phyloP scores from a whole-genome alignment of 1,284 basidiomycete genomes.

The Schizophyllum commune region DNA sequence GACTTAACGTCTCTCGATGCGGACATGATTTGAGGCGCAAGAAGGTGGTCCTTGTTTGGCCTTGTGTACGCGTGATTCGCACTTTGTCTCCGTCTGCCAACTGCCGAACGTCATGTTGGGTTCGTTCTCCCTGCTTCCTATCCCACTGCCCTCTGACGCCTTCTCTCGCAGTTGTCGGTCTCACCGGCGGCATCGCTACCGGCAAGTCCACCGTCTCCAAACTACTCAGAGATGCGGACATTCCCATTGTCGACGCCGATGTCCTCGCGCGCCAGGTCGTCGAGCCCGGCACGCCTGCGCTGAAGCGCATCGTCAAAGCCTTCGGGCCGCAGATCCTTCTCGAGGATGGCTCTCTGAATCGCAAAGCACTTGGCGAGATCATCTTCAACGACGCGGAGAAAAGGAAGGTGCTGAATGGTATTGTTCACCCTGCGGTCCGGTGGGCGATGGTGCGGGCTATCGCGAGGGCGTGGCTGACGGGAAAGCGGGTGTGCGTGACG shows the following conservation, averaged over 20 bases:
- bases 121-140: neutral
- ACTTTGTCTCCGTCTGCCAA: neutral
- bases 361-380: slow-evolving; percentile 78
- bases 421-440: slow-evolving; percentile 87
- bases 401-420: slow-evolving; percentile 71
- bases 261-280: slow-evolving; percentile 85
- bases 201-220: slow-evolving; percentile 91
- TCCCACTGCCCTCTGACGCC: neutral
- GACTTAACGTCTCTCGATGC: too few species aligned
- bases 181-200: slow-evolving; percentile 95
- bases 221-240: slow-evolving; percentile 54
- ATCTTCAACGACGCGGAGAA: slow-evolving; percentile 77
- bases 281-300: slow-evolving; percentile 73
- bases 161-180: slow-evolving; percentile 68
- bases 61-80: neutral
- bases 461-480: slow-evolving; percentile 68
- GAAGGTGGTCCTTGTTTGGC: neutral
- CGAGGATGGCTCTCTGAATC: slow-evolving; percentile 69
- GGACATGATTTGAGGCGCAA: too few species aligned
- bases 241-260: slow-evolving; percentile 92
- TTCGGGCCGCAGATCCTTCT: slow-evolving; percentile 72
- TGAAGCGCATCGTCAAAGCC: slow-evolving; percentile 55
- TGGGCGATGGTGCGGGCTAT: slow-evolving; percentile 69
- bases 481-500: slow-evolving; percentile 74
- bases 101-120: neutral